Evolutionary conservation across 331 rosid genomes (phyloP).

Genomic region (Malus hybrid): DNA sequence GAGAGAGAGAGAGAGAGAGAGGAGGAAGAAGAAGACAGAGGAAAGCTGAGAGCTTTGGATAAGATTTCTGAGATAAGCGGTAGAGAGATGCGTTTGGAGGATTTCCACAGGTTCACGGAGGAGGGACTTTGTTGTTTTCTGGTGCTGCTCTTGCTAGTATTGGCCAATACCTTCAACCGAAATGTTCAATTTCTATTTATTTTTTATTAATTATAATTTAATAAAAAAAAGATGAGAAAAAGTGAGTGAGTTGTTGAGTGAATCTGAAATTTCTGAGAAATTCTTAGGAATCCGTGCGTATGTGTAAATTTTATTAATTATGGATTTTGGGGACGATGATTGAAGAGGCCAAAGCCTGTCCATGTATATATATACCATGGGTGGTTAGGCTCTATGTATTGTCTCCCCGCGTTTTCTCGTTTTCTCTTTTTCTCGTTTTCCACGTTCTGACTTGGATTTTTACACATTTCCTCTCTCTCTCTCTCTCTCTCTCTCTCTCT

Average conservation of each 20-base stretch:
- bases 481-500: too few relatives aligned
- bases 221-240: neutral
- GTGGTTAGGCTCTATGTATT: neutral
- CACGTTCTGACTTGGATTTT: constrained; percentile 11
- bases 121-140: neutral
- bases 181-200: neutral
- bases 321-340: neutral
- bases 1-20: neutral
- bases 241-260: neutral
- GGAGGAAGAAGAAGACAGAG: neutral
- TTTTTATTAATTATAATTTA: too few relatives aligned
- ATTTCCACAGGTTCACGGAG: constrained; percentile 21
- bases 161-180: neutral
- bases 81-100: constrained; percentile 14
- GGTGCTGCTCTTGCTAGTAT: neutral
- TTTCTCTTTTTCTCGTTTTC: neutral
- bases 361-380: neutral
- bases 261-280: neutral
- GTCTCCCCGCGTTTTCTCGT: constrained; percentile 4
- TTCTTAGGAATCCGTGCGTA: neutral
- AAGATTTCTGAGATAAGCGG: constrained; percentile 47
- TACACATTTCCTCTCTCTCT: neutral
- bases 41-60: constrained; percentile 22
- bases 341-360: neutral
- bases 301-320: neutral